Conservation (phyloP, 495 filamentous ascomycete species). For the Annulohypoxylon bovei region DNA sequence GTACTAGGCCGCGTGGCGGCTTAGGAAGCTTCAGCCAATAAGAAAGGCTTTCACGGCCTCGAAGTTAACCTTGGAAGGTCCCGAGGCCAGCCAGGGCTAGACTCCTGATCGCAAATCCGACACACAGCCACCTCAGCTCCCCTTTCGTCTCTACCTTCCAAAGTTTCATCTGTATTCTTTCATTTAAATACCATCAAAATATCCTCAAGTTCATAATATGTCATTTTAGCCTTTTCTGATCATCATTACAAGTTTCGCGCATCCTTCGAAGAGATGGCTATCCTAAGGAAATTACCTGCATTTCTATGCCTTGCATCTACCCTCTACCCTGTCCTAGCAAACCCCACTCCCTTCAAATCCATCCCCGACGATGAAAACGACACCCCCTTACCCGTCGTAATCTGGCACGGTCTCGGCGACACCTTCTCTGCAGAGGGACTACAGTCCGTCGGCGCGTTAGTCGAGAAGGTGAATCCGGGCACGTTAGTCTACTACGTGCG, state of each 20-base stretch:
- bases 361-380: conserved; percentile 54
- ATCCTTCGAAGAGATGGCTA: conserved; percentile 22
- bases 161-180: background rate
- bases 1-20: background rate
- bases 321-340: conserved; percentile 29
- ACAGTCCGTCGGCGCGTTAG: conserved; percentile 69
- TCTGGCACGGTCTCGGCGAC: conserved; percentile 87
- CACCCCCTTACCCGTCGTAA: conserved; percentile 81
- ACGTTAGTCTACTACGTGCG: conserved; percentile 86
- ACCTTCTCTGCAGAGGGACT: conserved; percentile 81
- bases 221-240: background rate
- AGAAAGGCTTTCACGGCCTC: conserved; percentile 20
- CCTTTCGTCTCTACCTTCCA: conserved; percentile 1
- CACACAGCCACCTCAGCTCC: conserved; percentile 16
- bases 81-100: background rate
- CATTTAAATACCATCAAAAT: conserved; percentile 8
- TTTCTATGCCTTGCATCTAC: conserved; percentile 21
- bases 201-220: conserved; percentile 16
- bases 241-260: background rate
- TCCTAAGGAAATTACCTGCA: conserved; percentile 22
- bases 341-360: conserved; percentile 19
- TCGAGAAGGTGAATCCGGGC: conserved; percentile 77
- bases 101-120: conserved; percentile 3
- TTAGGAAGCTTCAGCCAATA: conserved; percentile 28
- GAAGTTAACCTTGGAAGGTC: background rate